Conservation (phyloP, 768 basidiomycete genomes). For the Leucocoprinus sp. region DNA sequence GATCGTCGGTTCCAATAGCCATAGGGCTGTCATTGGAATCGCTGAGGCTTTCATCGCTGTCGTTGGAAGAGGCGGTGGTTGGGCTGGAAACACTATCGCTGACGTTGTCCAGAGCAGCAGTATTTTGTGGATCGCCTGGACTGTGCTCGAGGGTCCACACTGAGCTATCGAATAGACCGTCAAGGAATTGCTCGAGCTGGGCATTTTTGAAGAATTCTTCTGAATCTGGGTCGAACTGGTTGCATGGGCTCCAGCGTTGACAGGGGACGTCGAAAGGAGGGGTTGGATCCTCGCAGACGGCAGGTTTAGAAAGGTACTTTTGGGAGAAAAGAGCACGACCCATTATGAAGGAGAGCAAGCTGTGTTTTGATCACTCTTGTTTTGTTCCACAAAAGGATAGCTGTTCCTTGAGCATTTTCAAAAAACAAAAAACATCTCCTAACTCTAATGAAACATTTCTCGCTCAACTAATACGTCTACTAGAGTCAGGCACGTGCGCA, state of each 20-base stretch:
- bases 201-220: slow-evolving; percentile 63
- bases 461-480: too few species aligned
- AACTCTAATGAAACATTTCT: too few species aligned
- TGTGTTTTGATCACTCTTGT: too few species aligned
- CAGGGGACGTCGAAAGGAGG: slow-evolving; percentile 33
- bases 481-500: slow-evolving; percentile 12
- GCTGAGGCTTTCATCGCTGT: slow-evolving; percentile 27
- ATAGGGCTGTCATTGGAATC: slow-evolving; percentile 34
- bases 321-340: slow-evolving; percentile 55
- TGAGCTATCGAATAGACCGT: slow-evolving; percentile 28
- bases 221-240: slow-evolving; percentile 74
- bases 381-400: too few species aligned
- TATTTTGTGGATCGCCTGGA: slow-evolving; percentile 12
- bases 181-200: slow-evolving; percentile 61
- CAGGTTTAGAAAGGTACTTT: slow-evolving; percentile 29
- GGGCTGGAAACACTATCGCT: slow-evolving; percentile 26
- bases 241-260: slow-evolving; percentile 57
- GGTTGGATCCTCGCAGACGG: slow-evolving; percentile 32
- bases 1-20: slow-evolving; percentile 35
- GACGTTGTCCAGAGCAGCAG: slow-evolving; percentile 21
- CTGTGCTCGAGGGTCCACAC: slow-evolving; percentile 7
- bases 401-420: too few species aligned
- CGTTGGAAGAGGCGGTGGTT: slow-evolving; percentile 31
- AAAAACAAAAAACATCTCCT: too few species aligned
- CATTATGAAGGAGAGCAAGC: slow-evolving; percentile 26